Base-by-base conservation (phyloP, 495 filamentous ascomycete species). In the Penicillium waksmanii region DNA sequence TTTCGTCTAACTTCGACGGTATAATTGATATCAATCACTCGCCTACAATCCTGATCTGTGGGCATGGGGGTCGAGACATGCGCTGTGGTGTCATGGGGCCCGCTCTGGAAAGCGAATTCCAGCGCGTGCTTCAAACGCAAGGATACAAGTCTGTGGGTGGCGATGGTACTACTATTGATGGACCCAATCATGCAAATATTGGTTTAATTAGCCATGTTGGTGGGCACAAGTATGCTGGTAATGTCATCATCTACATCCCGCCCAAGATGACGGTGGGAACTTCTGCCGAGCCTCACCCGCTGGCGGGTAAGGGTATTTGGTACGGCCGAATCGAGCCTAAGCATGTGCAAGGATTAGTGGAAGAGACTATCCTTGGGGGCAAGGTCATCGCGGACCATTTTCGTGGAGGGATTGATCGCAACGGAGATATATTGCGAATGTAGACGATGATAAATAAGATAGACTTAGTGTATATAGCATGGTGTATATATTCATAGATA, bases 201-300 rank as follows among this genome's bases (percentile, higher is more conserved):
- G 91, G 85, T 1, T 70, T 89, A 48, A 92, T 94, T 57, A 94
- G 89, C 69, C 94, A 98, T 76, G 84, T 98, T 54, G 91, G 92
- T 1, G 94, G 94, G 1, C 94, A 97, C 64, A 95, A 95, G 61
- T 97, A 88, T 66, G 94, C 94, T 0, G 94, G 94, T 3, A 98
- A 98, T 76, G 87, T 97, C 13, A 92, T 97, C 50, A 74, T 97
- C 1, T 98, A 97, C 70, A 75, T 97, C 3, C 94, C 94, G 3
- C 87, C 87, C 4, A 59, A 62, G 55, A 76, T 78, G 70, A 71
- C 52, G 51, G 49, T 69, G 34, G 58, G 63, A 25, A 44, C 35
- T 15, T 64, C 68, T 5, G 51, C 56, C 8, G 58, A 56, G n/a
- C 57, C 58, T 43, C 75, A 77, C 71, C 80, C 85, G 18, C 73